phyloP scores from a whole-genome alignment of 2,329 filamentous ascomycete genomes.

The Colletotrichum camelliae region DNA sequence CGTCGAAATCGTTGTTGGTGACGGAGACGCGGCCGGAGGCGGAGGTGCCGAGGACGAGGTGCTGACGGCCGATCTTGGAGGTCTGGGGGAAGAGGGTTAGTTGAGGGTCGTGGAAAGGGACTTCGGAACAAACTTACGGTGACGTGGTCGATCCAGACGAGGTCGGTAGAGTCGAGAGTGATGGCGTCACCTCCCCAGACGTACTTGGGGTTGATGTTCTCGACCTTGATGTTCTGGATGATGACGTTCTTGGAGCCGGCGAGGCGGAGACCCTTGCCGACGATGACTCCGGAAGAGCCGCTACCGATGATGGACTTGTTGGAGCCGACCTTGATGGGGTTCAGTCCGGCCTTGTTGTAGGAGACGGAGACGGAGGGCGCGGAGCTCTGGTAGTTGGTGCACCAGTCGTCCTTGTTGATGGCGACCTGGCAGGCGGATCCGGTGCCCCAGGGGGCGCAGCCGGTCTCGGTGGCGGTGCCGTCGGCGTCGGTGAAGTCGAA shows the following conservation, averaged over 20 bases:
- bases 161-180: slow-evolving; percentile 51
- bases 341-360: slow-evolving; percentile 57
- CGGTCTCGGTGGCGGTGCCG: slow-evolving; percentile 55
- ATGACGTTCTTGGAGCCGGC: slow-evolving; percentile 54
- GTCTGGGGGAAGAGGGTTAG: slow-evolving; percentile 31
- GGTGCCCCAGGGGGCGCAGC: slow-evolving; percentile 62
- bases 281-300: slow-evolving; percentile 59
- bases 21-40: slow-evolving; percentile 62
- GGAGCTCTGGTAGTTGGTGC: slow-evolving; percentile 61
- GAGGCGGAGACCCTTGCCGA: slow-evolving; percentile 61
- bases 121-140: slow-evolving; percentile 31
- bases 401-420: slow-evolving; percentile 61
- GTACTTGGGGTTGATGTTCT: slow-evolving; percentile 49
- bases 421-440: slow-evolving; percentile 59
- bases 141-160: slow-evolving; percentile 58
- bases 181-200: slow-evolving; percentile 67
- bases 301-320: slow-evolving; percentile 64
- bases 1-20: slow-evolving; percentile 66
- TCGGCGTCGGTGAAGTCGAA: slow-evolving; percentile 62
- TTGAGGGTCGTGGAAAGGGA: neutral
- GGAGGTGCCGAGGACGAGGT: slow-evolving; percentile 61
- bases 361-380: slow-evolving; percentile 50
- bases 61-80: slow-evolving; percentile 63
- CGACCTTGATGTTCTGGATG: slow-evolving; percentile 57
- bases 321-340: slow-evolving; percentile 57